Percentiles rank a stretch among this genome's conserved stretches.
These are phyloP conservation scores for Vitis rupestris DNA, from an alignment of 164 flowering plant genomes.

Conservation along the genomic window DNA sequence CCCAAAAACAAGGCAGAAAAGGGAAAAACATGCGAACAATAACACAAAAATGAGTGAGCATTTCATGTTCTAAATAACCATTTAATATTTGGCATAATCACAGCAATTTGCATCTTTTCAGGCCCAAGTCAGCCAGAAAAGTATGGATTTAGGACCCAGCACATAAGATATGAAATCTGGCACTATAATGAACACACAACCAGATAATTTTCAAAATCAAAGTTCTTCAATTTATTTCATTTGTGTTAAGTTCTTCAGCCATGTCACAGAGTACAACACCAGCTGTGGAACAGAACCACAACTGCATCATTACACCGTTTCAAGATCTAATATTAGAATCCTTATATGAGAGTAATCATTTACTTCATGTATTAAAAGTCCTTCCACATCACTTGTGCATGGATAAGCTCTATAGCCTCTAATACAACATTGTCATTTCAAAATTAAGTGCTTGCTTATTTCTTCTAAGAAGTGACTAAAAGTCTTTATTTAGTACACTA, in stretches of 20 bases:
- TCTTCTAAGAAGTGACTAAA: background rate
- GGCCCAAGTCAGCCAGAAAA: conserved; percentile 1
- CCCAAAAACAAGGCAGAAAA: background rate
- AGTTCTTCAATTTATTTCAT: background rate
- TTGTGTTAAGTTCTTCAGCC: background rate
- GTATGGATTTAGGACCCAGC: background rate
- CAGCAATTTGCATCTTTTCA: background rate
- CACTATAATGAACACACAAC: background rate
- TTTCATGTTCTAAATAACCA: background rate
- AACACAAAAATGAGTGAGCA: background rate
- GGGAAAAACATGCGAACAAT: background rate
- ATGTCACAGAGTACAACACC: background rate
- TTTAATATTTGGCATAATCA: background rate
- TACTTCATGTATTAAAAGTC: background rate
- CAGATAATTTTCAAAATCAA: background rate
- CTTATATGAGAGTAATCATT: background rate
- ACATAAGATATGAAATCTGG: background rate
- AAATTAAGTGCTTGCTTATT: background rate
- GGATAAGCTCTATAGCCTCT: background rate
- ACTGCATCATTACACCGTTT: too few species aligned
- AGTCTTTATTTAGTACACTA: background rate
- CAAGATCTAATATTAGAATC: too few species aligned
- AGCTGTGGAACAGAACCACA: too few species aligned
- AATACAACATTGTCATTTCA: background rate
- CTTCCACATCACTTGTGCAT: background rate